Conservation (phyloP, 2,329 filamentous ascomycete species). For the Zarea fungicola region DNA sequence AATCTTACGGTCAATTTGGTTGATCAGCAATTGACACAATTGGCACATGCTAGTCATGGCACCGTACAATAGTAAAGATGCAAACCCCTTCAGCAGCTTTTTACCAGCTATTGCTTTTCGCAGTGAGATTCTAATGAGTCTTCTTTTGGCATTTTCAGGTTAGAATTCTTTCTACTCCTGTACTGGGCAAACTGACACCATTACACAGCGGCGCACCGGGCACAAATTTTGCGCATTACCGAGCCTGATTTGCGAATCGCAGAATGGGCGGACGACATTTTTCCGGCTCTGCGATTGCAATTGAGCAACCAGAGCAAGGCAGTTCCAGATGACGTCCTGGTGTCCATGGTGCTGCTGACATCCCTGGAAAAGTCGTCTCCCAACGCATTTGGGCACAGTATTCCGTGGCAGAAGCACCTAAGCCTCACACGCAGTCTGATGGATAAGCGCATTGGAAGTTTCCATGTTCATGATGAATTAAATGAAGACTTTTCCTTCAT, state of each 20-base stretch:
- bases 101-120: constrained; percentile 58
- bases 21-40: constrained; percentile 28
- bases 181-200: constrained; percentile 9
- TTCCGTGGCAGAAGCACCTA: constrained; percentile 77
- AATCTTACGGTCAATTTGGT: constrained; percentile 27
- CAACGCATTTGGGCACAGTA: constrained; percentile 71
- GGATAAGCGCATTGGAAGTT: constrained; percentile 47
- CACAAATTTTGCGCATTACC: constrained; percentile 64
- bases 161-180: background rate
- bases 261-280: constrained; percentile 73
- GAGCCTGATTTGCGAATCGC: constrained; percentile 76
- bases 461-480: constrained; percentile 36
- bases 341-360: constrained; percentile 78
- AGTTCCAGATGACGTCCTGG: constrained; percentile 68
- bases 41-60: constrained; percentile 40
- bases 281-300: constrained; percentile 63
- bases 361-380: constrained; percentile 81
- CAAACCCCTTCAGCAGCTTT: constrained; percentile 48
- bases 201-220: constrained; percentile 67
- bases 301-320: constrained; percentile 56
- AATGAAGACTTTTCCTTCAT: constrained; percentile 67
- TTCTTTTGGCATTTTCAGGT: constrained; percentile 71
- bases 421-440: constrained; percentile 72
- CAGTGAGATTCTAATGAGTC: constrained; percentile 66
- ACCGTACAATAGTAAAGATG: constrained; percentile 46